A percentile compares a stretch with the other conserved stretches of the same genome.
Conservation (phyloP, 2,329 filamentous ascomycete species). For the Trichocomaceae sp. region DNA sequence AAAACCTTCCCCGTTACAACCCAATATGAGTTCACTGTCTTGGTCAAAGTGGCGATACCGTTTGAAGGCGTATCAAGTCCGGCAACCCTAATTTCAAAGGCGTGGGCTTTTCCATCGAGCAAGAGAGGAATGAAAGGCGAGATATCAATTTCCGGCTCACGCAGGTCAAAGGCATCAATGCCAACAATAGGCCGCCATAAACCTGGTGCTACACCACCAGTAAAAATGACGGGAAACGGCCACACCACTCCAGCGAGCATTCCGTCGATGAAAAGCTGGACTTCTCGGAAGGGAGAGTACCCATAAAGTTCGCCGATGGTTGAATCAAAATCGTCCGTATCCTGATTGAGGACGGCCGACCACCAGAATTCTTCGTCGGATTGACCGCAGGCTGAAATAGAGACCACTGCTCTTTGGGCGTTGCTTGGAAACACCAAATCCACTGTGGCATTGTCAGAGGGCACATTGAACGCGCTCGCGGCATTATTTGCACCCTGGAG, state of each 20-base stretch:
- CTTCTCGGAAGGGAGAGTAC: slow-evolving; percentile 67
- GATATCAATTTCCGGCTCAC: slow-evolving; percentile 76
- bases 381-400: slow-evolving; percentile 72
- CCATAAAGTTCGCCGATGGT: slow-evolving; percentile 56
- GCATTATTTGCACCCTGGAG: slow-evolving; percentile 34
- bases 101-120: slow-evolving; percentile 58
- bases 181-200: slow-evolving; percentile 74
- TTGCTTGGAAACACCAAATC: slow-evolving; percentile 60
- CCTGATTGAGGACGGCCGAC: slow-evolving; percentile 63
- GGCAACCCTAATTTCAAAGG: slow-evolving; percentile 60
- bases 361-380: slow-evolving; percentile 79
- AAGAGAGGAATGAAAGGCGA: slow-evolving; percentile 67
- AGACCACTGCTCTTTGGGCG: slow-evolving; percentile 62
- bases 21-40: slow-evolving; percentile 62
- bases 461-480: slow-evolving; percentile 62
- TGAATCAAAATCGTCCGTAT: slow-evolving; percentile 52
- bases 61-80: slow-evolving; percentile 55
- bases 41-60: slow-evolving; percentile 44
- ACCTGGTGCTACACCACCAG: slow-evolving; percentile 68
- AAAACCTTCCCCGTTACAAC: slow-evolving; percentile 73
- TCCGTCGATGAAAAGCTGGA: slow-evolving; percentile 69
- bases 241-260: slow-evolving; percentile 66
- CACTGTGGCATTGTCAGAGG: slow-evolving; percentile 54
- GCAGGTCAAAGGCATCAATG: slow-evolving; percentile 69
- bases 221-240: slow-evolving; percentile 79